Evolutionary conservation across 305 asterid genomes (phyloP).

Genomic region (Fraxinus platypoda): DNA sequence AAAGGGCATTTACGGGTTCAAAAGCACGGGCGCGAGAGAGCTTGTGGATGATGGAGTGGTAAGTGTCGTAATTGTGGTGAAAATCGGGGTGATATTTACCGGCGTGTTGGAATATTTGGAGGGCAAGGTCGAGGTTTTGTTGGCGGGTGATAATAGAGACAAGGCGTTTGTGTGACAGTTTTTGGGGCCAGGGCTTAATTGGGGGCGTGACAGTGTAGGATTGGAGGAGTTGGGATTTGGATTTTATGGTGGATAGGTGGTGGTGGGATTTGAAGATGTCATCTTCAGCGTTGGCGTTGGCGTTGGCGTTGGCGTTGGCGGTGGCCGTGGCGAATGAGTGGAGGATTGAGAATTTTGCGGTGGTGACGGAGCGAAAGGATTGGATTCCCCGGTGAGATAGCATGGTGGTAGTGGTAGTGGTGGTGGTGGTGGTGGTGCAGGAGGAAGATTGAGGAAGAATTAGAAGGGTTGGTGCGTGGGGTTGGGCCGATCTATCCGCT

Average conservation of each 20-base stretch:
- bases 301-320: slow-evolving; percentile 14
- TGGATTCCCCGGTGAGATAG: slow-evolving; percentile 21
- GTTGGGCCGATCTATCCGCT: no score
- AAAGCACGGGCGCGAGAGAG: slow-evolving; percentile 68
- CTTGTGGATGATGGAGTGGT: slow-evolving; percentile 66
- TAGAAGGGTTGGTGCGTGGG: background rate
- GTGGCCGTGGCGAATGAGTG: slow-evolving; percentile 28
- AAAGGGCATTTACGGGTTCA: slow-evolving; percentile 49
- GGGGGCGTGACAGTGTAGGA: slow-evolving; percentile 78
- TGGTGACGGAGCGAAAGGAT: slow-evolving; percentile 26
- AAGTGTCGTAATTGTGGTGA: slow-evolving; percentile 63
- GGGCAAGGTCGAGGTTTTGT: slow-evolving; percentile 67
- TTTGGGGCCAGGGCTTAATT: slow-evolving; percentile 84
- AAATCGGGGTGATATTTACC: slow-evolving; percentile 64
- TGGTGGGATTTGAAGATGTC: slow-evolving; percentile 31
- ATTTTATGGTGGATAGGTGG: slow-evolving; percentile 45
- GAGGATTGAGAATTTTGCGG: slow-evolving; percentile 15
- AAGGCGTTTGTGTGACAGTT: slow-evolving; percentile 66
- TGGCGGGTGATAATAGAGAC: slow-evolving; percentile 60
- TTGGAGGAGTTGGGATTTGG: slow-evolving; percentile 56
- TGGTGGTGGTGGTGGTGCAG: background rate
- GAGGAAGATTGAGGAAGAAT: background rate
- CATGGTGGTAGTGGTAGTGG: slow-evolving; percentile 23
- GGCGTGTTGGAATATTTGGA: slow-evolving; percentile 76
- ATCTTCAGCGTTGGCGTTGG: background rate